Evolutionary conservation across 495 filamentous ascomycete species (phyloP).

Genomic region (Penicillium flavigenum): DNA sequence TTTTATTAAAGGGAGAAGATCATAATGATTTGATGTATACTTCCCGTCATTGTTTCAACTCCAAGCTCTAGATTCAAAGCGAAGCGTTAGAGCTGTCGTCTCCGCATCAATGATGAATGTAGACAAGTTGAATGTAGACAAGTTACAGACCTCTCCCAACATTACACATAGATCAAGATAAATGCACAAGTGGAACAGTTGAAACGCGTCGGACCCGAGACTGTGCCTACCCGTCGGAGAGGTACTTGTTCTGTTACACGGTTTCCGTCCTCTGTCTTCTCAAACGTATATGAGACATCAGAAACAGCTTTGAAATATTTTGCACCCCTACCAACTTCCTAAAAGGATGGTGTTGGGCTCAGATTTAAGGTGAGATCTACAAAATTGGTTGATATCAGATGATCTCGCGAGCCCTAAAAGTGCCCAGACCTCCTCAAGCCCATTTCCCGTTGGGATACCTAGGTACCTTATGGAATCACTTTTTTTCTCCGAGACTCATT

Average conservation of each 20-base stretch:
- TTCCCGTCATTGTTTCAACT: neutral
- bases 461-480: neutral
- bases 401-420: slow-evolving; percentile 14
- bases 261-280: slow-evolving; percentile 18
- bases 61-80: neutral
- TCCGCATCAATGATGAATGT: neutral
- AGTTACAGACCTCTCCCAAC: neutral
- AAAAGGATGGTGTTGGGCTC: neutral
- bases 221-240: slow-evolving; percentile 28
- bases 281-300: slow-evolving; percentile 3
- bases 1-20: neutral
- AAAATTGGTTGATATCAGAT: slow-evolving; percentile 8
- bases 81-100: neutral
- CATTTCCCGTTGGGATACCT: neutral
- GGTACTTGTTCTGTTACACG: slow-evolving; percentile 28
- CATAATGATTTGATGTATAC: neutral
- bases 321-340: slow-evolving; percentile 1
- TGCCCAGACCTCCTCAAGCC: neutral
- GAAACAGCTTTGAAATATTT: slow-evolving; percentile 1
- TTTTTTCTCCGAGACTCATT: slow-evolving; percentile 18
- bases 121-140: neutral
- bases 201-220: slow-evolving; percentile 27
- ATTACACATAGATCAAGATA: slow-evolving; percentile 2
- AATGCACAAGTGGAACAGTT: slow-evolving; percentile 21
- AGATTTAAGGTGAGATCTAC: neutral